Evolutionary conservation across 768 basidiomycete species (phyloP), one percentile per base, ranked within the genome.

Genomic region (Lenzites betulinus): DNA sequence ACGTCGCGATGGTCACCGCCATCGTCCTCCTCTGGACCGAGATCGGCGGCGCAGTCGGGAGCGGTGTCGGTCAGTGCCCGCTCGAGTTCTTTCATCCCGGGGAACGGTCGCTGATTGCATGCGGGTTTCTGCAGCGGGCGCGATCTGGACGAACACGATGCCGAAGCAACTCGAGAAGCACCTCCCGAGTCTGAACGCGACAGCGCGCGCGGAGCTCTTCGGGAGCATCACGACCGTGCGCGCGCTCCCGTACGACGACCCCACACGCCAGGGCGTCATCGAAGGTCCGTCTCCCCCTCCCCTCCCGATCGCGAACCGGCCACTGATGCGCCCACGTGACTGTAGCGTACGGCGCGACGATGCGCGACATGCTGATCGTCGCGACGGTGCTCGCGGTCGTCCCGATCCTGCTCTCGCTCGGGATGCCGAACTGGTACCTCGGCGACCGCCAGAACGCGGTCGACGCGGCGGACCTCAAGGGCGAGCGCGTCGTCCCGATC

Each of bases 401-500:
- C 0, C 88, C 89, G 7, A 73, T 90, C 55, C 33, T 83, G 36
- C 76, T 86, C 58, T 72, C 87, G 2, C 72, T 89, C 65, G 36
- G 82, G 53, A 85, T 89, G 77, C 82, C 83, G 12, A 76, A 90
- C 66, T 87, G 83, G 78, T 79, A 82, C 60, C 83, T 93, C 50
- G 84, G 85, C 8, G 83, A 89, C 65, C 75, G 73, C 36, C 90
- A 92, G 71, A 91, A 90, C 69, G 86, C 88, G 0, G 80, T 87
- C 16, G 88, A 90, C 22, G 47, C n/a, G 4, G 48, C 52, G 20
- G 55, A 60, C 55, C 48, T 67, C 26, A 46, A 54, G 3, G 67
- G 65, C 42, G 67, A 64, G 53, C 64, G 56, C 28, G 28, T 26
- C 35, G 50, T 46, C 6, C 44, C 44, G 7, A 25, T 46, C 6